phyloP scores from a whole-genome alignment of 352 stramenopile species.

The Pythium graminicola region DNA sequence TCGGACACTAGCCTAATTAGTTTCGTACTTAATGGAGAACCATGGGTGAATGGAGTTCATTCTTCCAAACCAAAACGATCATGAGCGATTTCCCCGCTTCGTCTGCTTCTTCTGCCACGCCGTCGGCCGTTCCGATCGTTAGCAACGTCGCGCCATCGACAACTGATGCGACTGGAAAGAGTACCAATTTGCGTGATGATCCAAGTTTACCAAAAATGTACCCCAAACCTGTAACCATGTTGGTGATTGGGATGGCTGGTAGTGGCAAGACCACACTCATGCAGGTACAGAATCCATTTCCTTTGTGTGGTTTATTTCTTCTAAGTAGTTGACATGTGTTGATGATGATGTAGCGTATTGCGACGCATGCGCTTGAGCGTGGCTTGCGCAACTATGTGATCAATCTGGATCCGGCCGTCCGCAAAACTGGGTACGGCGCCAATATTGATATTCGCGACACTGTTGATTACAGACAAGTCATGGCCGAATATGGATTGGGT shows the following conservation, averaged over 20 bases:
- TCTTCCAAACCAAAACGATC: not conserved
- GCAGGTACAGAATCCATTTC: conserved; percentile 39
- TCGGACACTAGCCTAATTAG: not conserved
- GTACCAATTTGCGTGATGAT: conserved; percentile 16
- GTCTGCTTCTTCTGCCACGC: not conserved
- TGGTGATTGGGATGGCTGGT: conserved; percentile 96
- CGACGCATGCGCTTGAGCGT: conserved; percentile 58
- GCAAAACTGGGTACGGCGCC: conserved; percentile 92
- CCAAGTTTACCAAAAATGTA: conserved; percentile 41
- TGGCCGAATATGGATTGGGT: conserved; percentile 96
- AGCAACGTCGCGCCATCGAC: not conserved
- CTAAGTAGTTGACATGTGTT: too few species aligned
- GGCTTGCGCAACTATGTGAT: conserved; percentile 91
- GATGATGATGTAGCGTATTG: conserved; percentile 47
- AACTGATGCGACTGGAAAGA: not conserved
- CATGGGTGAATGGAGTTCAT: conserved; percentile 9
- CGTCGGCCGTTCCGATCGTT: not conserved
- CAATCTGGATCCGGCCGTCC: conserved; percentile 97
- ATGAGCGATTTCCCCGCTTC: conserved; percentile 18
- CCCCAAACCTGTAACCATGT: conserved; percentile 63
- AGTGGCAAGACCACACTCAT: conserved; percentile 96
- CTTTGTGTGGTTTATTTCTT: not conserved
- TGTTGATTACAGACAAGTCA: conserved; percentile 99
- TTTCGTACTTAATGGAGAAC: conserved; percentile 13
- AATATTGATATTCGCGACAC: conserved; percentile 99